phyloP scores from a whole-genome alignment of 2,329 filamentous ascomycete species.

The Camillea tinctor region DNA sequence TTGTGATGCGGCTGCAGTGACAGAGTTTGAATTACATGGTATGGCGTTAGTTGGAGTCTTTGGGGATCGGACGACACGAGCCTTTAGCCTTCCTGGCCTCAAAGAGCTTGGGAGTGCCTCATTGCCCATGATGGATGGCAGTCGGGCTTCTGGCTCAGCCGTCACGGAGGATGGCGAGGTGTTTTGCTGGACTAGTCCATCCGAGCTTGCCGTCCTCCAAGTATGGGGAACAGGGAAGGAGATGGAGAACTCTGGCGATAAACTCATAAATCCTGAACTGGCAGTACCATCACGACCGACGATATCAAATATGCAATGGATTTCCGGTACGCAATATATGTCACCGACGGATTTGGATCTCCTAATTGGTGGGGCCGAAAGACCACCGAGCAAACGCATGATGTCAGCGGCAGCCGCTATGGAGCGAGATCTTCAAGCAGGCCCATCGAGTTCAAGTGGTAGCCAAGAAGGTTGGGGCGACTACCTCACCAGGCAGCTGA shows the following conservation, averaged over 20 bases:
- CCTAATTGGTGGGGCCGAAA: conserved; percentile 82
- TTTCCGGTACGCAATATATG: conserved; percentile 89
- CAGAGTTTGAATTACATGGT: conserved; percentile 71
- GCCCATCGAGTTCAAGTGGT: conserved; percentile 34
- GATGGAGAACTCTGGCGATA: conserved; percentile 65
- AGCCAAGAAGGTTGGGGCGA: conserved; percentile 67
- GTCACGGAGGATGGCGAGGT: conserved; percentile 80
- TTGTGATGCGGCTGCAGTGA: conserved; percentile 78
- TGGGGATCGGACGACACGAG: conserved; percentile 74
- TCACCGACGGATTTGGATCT: conserved; percentile 85
- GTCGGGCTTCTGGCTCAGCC: conserved; percentile 65
- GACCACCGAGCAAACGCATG: conserved; percentile 88
- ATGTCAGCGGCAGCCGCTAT: conserved; percentile 75
- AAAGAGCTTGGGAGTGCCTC: conserved; percentile 75
- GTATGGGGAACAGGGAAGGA: conserved; percentile 75
- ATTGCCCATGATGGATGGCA: conserved; percentile 70
- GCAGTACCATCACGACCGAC: conserved; percentile 78
- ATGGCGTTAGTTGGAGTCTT: conserved; percentile 82
- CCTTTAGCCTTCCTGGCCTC: conserved; percentile 82
- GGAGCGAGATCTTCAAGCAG: conserved; percentile 55
- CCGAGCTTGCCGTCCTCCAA: conserved; percentile 78
- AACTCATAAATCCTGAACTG: conserved; percentile 74
- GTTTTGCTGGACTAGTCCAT: conserved; percentile 84
- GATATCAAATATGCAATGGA: conserved; percentile 95
- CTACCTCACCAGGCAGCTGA: conserved; percentile 82